Base-by-base conservation (phyloP, 2,329 filamentous ascomycete genomes). In the Aureobasidium uvarum region DNA sequence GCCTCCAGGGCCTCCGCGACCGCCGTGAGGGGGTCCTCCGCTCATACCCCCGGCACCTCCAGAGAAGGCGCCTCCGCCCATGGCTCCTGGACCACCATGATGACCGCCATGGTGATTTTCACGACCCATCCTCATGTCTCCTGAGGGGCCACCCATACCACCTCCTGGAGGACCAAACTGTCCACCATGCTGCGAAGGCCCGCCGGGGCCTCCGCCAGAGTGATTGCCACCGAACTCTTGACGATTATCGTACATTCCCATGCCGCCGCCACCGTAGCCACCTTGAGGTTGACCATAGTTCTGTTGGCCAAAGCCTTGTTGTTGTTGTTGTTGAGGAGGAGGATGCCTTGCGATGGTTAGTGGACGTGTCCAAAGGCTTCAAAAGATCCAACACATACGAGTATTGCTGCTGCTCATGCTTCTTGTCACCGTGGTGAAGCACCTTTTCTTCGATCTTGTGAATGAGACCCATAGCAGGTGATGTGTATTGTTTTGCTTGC, bases 381-480 rank as follows among this genome's bases (percentile, higher is more conserved):
- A 7, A 5, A 14, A 23, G 1, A 43, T 33, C 14, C 25, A 20
- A 45, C 23, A 14, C 56, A 25, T 36, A 60, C 56, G 36, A 23
- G 56, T 60, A 18, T 10, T 48, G 41, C 18, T 48, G 41, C 41
- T 60, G 56, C 31, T 51, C 48, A 33, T 60, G 43, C 43, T 62
- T 62, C 58, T 51, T 51, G 33, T 62, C 58, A 13, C 58, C 58
- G 58, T 62, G 58, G 58, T 62, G 58, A n/a, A 51, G 58, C 13
- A 64, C 41, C 62, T 64, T 64, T 10, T 64, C 50, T 41, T 64
- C 62, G 31, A 64, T 48, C 31, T 64, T 64, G 39, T 64, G 50
- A 50, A 64, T 56, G 20, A 64, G 62, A 48, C 62, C 62, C 50
- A 64, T 64, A n/a, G 18, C 48, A 39, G 62, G 18, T 31, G 20